Evolutionary conservation across 306 rosid species (phyloP), one percentile per base, ranked within the genome.

Genomic region (Corylus heterophylla): DNA sequence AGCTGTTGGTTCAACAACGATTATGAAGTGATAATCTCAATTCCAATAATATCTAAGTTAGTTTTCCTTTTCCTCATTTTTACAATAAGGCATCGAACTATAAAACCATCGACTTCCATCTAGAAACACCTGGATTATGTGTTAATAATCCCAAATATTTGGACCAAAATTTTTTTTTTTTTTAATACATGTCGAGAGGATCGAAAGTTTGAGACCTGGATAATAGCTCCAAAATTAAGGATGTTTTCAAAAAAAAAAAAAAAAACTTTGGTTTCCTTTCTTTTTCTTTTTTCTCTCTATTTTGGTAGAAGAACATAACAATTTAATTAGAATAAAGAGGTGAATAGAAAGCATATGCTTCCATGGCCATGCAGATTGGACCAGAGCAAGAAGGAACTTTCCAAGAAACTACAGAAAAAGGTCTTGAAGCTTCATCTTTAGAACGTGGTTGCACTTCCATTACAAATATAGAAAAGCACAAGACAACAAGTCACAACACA

Each of bases 331-430:
- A 80, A 77, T 51, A 75, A 74, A 50, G 54, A 71, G 63, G 74
- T 31, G 49, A 75, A 52, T 67, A 22, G 69, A 71, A 52, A 20
- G 54, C 18, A 55, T 78, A 88, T 88, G 82, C 83, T 75, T 78
- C 84, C 52, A 12, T 39, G 72, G 22, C 48, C 74, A 47, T 71
- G 66, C 27, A 74, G 70, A 10, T 69, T 75, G 80, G 63, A 35
- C 71, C 82, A 84, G 47, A 35, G 56, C 66, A 63, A 7, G 3
- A 61, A 22, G 82, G 81, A 83, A 80, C 54, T 14, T 74, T 80
- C 83, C 18, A n/a, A 74, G 77, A 74, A 74, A 56, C 77, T 52
- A 42, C 68, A 51, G 67, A 73, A 50, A 20, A 20, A 61, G 25
- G 72, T 18, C 72, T 17, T n/a, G 7, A 3, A 8, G 20, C 3